These are phyloP conservation scores for Neotropicomus parvogracilis DNA, from an alignment of 1,284 basidiomycete genomes.

Conservation along the genomic window DNA sequence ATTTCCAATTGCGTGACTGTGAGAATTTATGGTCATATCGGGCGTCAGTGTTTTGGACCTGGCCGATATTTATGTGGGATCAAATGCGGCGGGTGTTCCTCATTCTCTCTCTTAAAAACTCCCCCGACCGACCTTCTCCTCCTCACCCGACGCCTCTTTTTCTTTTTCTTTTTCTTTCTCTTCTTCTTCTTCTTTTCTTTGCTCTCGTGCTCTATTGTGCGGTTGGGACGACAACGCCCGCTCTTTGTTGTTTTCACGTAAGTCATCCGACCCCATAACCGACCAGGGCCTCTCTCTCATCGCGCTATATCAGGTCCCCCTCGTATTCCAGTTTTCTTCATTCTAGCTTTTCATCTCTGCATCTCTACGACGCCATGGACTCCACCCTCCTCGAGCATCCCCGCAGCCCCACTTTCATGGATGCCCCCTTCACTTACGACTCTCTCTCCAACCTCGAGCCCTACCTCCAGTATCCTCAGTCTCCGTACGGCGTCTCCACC, in stretches of 20 bases:
- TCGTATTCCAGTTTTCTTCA: conserved; percentile 39
- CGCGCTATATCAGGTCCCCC: conserved; percentile 24
- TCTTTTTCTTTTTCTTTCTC: conserved; percentile 31
- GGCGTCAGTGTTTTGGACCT: not conserved
- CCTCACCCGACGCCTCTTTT: conserved; percentile 33
- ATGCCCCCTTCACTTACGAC: conserved; percentile 56
- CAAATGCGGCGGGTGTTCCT: conserved; percentile 21
- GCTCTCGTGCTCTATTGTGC: conserved; percentile 34
- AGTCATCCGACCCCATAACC: conserved; percentile 14
- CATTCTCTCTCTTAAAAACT: conserved; percentile 30
- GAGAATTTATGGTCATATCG: conserved; percentile 19
- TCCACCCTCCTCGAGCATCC: conserved; percentile 48
- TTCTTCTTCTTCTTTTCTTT: conserved; percentile 32
- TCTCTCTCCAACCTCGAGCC: conserved; percentile 51
- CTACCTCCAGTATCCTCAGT: conserved; percentile 50
- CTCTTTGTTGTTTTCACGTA: conserved; percentile 35
- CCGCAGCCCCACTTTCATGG: conserved; percentile 49
- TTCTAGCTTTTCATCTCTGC: conserved; percentile 32
- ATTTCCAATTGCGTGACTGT: conserved; percentile 15
- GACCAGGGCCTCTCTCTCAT: conserved; percentile 5
- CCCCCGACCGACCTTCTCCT: conserved; percentile 34
- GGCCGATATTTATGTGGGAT: conserved; percentile 34
- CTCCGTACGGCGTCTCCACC: conserved; percentile 41
- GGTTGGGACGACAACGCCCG: conserved; percentile 33
- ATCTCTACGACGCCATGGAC: conserved; percentile 38